phyloP scores from a whole-genome alignment of 2,329 filamentous ascomycete species.

The Monilinia polystroma region DNA sequence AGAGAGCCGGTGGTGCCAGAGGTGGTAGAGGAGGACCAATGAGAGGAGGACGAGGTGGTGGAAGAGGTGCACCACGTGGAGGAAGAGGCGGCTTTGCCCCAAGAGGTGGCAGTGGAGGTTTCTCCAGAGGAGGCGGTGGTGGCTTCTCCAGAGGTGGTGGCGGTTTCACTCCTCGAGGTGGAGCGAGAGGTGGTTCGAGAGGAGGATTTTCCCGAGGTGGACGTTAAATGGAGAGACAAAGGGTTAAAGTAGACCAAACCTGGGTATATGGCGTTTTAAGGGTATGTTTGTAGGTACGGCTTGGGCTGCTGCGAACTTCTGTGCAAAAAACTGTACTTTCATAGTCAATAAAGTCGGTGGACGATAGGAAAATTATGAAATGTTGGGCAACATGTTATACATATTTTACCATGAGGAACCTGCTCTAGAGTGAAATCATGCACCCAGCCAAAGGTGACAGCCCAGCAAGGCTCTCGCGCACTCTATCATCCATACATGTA shows the following conservation, averaged over 20 bases:
- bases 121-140: slow-evolving; percentile 39
- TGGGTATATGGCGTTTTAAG: slow-evolving; percentile 25
- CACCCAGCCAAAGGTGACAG: not conserved
- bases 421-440: slow-evolving; percentile 2
- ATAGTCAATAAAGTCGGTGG: slow-evolving; percentile 15
- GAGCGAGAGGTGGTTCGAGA: slow-evolving; percentile 35
- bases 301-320: slow-evolving; percentile 23
- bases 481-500: not conserved
- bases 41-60: slow-evolving; percentile 45
- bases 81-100: slow-evolving; percentile 49
- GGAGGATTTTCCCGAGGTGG: slow-evolving; percentile 39
- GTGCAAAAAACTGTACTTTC: slow-evolving; percentile 24
- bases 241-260: slow-evolving; percentile 15
- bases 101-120: slow-evolving; percentile 45
- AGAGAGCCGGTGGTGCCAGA: slow-evolving; percentile 64
- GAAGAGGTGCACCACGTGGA: slow-evolving; percentile 51
- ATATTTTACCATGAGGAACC: slow-evolving; percentile 1
- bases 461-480: not conserved
- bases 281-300: slow-evolving; percentile 21
- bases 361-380: slow-evolving; percentile 11
- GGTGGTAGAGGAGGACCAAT: slow-evolving; percentile 48
- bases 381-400: slow-evolving; percentile 17
- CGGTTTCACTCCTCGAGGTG: slow-evolving; percentile 38
- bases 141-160: slow-evolving; percentile 40
- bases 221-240: slow-evolving; percentile 16